phyloP scores from a whole-genome alignment of 495 filamentous ascomycete species.

The Penicillium waksmanii region DNA sequence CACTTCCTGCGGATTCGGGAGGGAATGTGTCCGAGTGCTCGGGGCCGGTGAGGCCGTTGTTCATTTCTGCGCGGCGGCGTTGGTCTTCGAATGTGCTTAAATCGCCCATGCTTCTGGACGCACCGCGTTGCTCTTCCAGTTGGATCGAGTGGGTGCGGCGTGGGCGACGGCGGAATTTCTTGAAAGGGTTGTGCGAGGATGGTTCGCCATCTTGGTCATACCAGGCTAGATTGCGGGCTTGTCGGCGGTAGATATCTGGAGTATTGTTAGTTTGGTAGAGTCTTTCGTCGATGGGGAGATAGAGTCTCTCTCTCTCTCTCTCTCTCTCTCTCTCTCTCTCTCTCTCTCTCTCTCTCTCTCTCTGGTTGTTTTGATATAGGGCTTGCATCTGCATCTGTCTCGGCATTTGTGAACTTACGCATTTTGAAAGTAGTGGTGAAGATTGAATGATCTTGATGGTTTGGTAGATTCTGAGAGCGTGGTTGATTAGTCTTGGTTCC shows the following conservation, averaged over 20 bases:
- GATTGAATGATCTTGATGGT: not conserved
- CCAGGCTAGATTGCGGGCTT: constrained; percentile 52
- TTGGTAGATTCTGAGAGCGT: not conserved
- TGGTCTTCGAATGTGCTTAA: constrained; percentile 32
- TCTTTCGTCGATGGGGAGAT: too few relatives aligned
- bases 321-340: too few relatives aligned
- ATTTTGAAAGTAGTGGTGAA: not conserved
- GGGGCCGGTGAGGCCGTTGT: constrained; percentile 30
- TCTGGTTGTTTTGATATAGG: too few relatives aligned
- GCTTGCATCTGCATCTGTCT: too few relatives aligned
- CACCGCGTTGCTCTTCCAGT: constrained; percentile 31
- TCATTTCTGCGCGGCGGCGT: constrained; percentile 33
- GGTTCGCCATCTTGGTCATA: constrained; percentile 49
- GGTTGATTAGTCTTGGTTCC: too few relatives aligned
- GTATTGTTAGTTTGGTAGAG: not conserved
- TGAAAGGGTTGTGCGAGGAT: constrained; percentile 53
- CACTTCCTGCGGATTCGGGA: constrained; percentile 29
- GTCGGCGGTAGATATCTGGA: constrained; percentile 49
- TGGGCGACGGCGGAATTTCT: constrained; percentile 41
- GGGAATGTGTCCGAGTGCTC: constrained; percentile 36
- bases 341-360: too few relatives aligned
- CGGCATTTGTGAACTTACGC: not conserved
- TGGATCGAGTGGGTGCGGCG: constrained; percentile 38
- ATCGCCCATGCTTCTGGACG: constrained; percentile 30
- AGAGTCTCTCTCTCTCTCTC: too few relatives aligned